phyloP scores from a whole-genome alignment of 306 rosid genomes.

The Biancaea sappan region DNA sequence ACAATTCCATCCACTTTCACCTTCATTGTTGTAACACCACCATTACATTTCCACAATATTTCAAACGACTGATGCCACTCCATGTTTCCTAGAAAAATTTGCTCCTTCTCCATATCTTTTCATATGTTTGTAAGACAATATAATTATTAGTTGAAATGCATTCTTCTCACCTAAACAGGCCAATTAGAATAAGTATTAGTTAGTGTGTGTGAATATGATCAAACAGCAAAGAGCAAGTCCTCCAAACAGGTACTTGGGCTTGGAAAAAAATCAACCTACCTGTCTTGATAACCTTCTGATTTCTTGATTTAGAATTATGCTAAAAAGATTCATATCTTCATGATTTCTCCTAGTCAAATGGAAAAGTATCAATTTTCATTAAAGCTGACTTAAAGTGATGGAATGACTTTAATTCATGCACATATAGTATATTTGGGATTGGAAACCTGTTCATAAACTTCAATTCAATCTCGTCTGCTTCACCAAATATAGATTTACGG shows the following conservation, averaged over 20 bases:
- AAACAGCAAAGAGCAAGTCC: conserved; percentile 20
- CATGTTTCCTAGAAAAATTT: neutral
- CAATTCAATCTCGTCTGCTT: conserved; percentile 90
- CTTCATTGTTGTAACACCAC: neutral
- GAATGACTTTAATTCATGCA: conserved; percentile 24
- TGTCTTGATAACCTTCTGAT: conserved; percentile 80
- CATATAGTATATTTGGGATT: conserved; percentile 30
- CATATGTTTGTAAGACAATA: neutral
- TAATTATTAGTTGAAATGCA: neutral
- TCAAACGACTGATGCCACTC: neutral
- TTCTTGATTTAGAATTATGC: conserved; percentile 86
- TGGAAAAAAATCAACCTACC: conserved; percentile 68
- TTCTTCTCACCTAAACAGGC: neutral
- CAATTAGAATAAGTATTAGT: neutral
- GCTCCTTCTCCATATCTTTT: neutral
- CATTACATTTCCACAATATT: neutral
- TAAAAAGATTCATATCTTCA: conserved; percentile 81
- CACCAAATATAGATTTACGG: conserved; percentile 90
- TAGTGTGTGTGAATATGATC: neutral
- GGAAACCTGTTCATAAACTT: conserved; percentile 94
- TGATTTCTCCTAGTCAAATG: conserved; percentile 72
- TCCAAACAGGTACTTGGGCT: conserved; percentile 23
- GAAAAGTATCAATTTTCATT: conserved; percentile 8
- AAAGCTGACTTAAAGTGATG: conserved; percentile 18
- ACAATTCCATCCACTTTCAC: neutral